Evolutionary conservation across 108 stramenopile species (phyloP).

Genomic region (Chaetoceros tenuissimus): DNA sequence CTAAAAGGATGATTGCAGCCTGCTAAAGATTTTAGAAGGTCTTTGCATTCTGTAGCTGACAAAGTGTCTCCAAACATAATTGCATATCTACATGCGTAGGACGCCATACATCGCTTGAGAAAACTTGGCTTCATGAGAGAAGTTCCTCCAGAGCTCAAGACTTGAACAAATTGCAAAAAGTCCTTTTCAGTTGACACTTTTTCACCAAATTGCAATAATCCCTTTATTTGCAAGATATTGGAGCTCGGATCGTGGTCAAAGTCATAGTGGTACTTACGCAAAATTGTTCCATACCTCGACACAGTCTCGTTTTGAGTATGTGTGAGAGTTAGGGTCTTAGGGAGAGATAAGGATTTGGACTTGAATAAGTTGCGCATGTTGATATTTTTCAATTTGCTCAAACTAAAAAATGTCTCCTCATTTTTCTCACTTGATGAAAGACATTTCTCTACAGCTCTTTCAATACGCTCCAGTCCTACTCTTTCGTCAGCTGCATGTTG

Average conservation of each 20-base stretch:
- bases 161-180: conserved; percentile 23
- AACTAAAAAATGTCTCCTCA: conserved; percentile 7
- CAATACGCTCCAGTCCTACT: conserved; percentile 26
- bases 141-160: conserved; percentile 1
- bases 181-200: conserved; percentile 19
- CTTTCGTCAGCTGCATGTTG: conserved; percentile 44
- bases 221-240: conserved; percentile 17
- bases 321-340: conserved; percentile 12
- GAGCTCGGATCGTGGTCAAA: conserved; percentile 9
- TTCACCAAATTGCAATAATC: conserved; percentile 24
- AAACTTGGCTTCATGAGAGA: conserved; percentile 18
- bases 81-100: conserved; percentile 33
- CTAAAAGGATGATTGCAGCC: conserved; percentile 24
- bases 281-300: conserved; percentile 8
- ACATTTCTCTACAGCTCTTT: conserved; percentile 10
- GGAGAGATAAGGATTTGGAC: conserved; percentile 8
- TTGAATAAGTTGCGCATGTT: conserved; percentile 14
- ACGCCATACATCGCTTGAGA: conserved; percentile 25
- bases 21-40: conserved; percentile 16
- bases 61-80: conserved; percentile 39
- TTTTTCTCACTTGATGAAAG: conserved; percentile 8
- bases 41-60: conserved; percentile 1
- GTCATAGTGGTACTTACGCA: conserved; percentile 28
- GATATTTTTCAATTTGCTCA: conserved; percentile 18
- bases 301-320: conserved; percentile 11